A percentile compares a stretch with the other conserved stretches of the same genome.
These are phyloP conservation scores for Psilocybe tampanensis DNA, from an alignment of 768 basidiomycete species.

Conservation along the genomic window DNA sequence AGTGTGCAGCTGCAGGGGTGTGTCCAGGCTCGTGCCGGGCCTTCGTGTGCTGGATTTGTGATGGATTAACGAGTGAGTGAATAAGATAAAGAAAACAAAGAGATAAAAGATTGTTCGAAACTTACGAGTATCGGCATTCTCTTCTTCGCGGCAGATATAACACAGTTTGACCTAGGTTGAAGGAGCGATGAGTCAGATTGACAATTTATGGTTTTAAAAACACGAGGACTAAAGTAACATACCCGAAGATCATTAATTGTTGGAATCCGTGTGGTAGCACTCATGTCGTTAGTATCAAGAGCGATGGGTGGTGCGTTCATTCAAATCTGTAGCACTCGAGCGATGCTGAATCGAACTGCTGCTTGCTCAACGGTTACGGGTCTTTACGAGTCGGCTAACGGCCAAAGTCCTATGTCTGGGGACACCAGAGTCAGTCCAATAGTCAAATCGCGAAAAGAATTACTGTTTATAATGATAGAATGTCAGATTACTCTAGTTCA, in stretches of 20 bases:
- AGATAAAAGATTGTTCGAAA: too few species aligned
- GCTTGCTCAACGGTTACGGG: too few species aligned
- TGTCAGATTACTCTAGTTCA: too few species aligned
- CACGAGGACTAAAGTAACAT: constrained; percentile 1
- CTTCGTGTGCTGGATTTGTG: constrained; percentile 36
- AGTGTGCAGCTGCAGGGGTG: constrained; percentile 84
- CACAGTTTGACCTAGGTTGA: constrained; percentile 64
- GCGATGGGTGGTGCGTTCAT: background rate
- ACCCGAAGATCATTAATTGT: constrained; percentile 35
- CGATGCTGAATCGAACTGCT: too few species aligned
- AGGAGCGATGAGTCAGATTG: background rate
- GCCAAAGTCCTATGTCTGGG: too few species aligned
- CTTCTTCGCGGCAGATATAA: constrained; percentile 82
- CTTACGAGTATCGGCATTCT: constrained; percentile 49
- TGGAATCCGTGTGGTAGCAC: constrained; percentile 23
- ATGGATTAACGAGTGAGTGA: too few species aligned
- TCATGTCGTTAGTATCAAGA: background rate
- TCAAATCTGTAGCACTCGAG: too few species aligned
- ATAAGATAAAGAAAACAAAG: too few species aligned
- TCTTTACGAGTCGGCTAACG: too few species aligned
- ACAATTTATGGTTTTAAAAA: background rate
- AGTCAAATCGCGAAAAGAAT: too few species aligned
- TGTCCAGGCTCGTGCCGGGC: constrained; percentile 63
- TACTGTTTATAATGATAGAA: too few species aligned
- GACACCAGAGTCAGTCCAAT: too few species aligned